Base-by-base conservation (phyloP, 768 basidiomycete species). In the Russula ochroleuca region DNA sequence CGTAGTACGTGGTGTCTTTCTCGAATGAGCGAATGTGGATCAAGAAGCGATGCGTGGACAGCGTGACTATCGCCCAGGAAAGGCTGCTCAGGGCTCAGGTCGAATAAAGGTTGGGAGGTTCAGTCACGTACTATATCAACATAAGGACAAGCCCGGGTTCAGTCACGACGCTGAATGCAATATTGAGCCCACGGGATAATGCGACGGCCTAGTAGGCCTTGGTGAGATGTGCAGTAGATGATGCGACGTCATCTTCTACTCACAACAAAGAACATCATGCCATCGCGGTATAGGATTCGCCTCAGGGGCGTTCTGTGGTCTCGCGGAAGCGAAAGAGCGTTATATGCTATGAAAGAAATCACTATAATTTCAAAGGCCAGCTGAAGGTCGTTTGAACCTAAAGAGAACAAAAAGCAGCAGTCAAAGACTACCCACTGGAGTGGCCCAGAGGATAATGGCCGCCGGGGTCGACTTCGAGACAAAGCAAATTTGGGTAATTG, bases 231-330 rank as follows among this genome's bases (percentile, higher is more conserved):
- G 5, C 17, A 2, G n/a, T 6, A 21, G 23, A 31, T 28, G 5
- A 28, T 28, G n/a, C n/a, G 28, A 25, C 21, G 31, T 21, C n/a
- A n/a, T n/a, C 23, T 37, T 13, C n/a, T 50, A 33, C 28, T 21
- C 63, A 78, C 77, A 40, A 75, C 25, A 62, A 78, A 79, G 64
- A 72, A 78, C 1, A 68, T 40, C 15, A 77, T 68, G 17, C 78
- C 76, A 65, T 78, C 76, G 6, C 72, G 65, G 53, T 74, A 69
- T 3, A 79, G 73, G 5, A 73, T 69, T 37, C 68, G 65, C 38
- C 67, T 63, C 19, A 79, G 63, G 1, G 70, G 72, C 23, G 69
- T 62, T 28, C 71, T 56, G 19, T 69, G 65, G 5, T 66, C 57
- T 7, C 73, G 73, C 6, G 78, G 78, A 1, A 72, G 68, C 40